phyloP scores from a whole-genome alignment of 495 filamentous ascomycete species.

The Penicillium manginii region DNA sequence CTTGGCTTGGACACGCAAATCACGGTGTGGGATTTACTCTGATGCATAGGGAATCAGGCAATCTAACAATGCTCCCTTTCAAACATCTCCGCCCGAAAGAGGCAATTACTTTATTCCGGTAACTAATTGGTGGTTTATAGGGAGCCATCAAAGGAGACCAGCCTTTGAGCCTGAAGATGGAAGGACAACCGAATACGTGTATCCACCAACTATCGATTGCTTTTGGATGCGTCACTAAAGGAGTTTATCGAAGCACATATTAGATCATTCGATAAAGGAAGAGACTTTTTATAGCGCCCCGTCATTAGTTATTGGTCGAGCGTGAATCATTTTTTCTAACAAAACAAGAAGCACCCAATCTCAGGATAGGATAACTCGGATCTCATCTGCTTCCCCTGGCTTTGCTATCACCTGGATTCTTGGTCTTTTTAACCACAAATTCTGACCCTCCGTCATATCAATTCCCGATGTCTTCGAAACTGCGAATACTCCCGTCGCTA shows the following conservation, averaged over 20 bases:
- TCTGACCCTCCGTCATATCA: conserved; percentile 1
- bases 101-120: too few species aligned
- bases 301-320: neutral
- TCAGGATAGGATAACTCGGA: neutral
- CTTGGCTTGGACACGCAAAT: too few species aligned
- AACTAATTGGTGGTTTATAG: too few species aligned
- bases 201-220: neutral
- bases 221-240: neutral
- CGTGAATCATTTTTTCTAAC: neutral
- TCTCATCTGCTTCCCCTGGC: neutral
- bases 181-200: neutral
- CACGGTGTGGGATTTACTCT: too few species aligned
- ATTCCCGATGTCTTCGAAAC: conserved; percentile 9
- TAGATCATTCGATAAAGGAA: neutral
- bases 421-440: neutral
- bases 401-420: neutral
- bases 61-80: too few species aligned
- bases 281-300: neutral
- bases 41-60: too few species aligned
- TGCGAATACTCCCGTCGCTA: conserved; percentile 10
- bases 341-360: neutral
- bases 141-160: too few species aligned
- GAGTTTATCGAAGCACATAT: neutral
- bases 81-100: too few species aligned
- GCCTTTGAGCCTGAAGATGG: too few species aligned